Conservation (phyloP, 2,329 filamentous ascomycete species). For the Beauveria sp. region DNA sequence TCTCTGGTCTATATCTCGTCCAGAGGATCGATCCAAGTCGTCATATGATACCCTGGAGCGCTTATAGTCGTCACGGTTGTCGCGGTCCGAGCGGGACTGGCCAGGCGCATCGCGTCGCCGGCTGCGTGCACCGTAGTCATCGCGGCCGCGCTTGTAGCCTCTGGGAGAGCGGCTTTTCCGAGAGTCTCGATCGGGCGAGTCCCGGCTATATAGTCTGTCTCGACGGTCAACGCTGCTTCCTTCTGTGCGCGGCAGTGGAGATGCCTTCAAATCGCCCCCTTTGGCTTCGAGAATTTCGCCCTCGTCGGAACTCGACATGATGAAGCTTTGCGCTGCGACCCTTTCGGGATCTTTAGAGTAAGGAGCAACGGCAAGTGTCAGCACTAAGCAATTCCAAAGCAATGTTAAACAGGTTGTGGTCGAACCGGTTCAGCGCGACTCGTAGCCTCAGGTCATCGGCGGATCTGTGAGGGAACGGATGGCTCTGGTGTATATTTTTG, state of each 20-base stretch:
- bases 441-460: conserved; percentile 24
- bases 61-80: conserved; percentile 44
- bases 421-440: conserved; percentile 36
- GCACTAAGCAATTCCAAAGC: conserved; percentile 23
- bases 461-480: conserved; percentile 5
- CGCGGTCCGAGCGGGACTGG: conserved; percentile 55
- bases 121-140: conserved; percentile 49
- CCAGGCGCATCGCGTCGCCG: conserved; percentile 42
- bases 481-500: not conserved
- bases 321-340: conserved; percentile 14
- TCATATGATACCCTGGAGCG: conserved; percentile 45
- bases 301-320: conserved; percentile 64
- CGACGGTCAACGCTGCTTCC: conserved; percentile 85
- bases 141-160: conserved; percentile 59
- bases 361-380: conserved; percentile 26
- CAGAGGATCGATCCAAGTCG: conserved; percentile 45
- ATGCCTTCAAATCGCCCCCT: conserved; percentile 67
- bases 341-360: conserved; percentile 16
- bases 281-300: conserved; percentile 77
- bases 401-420: conserved; percentile 28
- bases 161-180: conserved; percentile 53
- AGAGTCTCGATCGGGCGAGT: conserved; percentile 48
- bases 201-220: conserved; percentile 67
- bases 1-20: conserved; percentile 36
- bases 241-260: conserved; percentile 69